Conservation (phyloP, 2,329 filamentous ascomycete species). For the Fusarium ambrosium region DNA sequence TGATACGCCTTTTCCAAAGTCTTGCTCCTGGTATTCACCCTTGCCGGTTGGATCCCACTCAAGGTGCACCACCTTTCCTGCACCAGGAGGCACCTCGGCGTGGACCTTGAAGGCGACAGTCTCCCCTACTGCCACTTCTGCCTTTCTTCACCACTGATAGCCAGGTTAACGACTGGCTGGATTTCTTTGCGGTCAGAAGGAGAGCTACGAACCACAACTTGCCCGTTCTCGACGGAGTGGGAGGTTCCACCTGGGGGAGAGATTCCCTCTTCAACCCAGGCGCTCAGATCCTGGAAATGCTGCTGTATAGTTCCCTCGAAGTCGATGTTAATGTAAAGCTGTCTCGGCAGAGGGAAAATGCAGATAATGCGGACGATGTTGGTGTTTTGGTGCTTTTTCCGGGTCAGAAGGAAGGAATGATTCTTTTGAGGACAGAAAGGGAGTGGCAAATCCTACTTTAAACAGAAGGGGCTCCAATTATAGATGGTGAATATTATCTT, state of each 20-base stretch:
- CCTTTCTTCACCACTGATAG: background rate
- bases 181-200: slow-evolving; percentile 32
- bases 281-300: slow-evolving; percentile 33
- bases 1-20: background rate
- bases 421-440: background rate
- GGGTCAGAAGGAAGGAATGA: background rate
- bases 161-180: slow-evolving; percentile 26
- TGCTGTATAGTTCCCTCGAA: slow-evolving; percentile 34
- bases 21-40: slow-evolving; percentile 15
- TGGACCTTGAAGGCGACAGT: background rate
- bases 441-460: background rate
- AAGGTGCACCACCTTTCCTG: slow-evolving; percentile 29
- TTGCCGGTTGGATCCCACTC: slow-evolving; percentile 33
- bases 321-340: slow-evolving; percentile 6
- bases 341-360: background rate
- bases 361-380: background rate
- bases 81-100: background rate
- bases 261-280: slow-evolving; percentile 33
- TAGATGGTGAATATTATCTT: background rate
- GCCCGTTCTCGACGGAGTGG: slow-evolving; percentile 22
- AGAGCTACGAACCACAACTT: slow-evolving; percentile 18
- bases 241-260: slow-evolving; percentile 19
- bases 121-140: background rate
- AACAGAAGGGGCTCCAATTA: background rate
- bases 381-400: background rate